A percentile compares a stretch with the other conserved stretches of the same genome.
Conservation (phyloP, 202 grass and related monocot species). For the Alloteropsis angusta region DNA sequence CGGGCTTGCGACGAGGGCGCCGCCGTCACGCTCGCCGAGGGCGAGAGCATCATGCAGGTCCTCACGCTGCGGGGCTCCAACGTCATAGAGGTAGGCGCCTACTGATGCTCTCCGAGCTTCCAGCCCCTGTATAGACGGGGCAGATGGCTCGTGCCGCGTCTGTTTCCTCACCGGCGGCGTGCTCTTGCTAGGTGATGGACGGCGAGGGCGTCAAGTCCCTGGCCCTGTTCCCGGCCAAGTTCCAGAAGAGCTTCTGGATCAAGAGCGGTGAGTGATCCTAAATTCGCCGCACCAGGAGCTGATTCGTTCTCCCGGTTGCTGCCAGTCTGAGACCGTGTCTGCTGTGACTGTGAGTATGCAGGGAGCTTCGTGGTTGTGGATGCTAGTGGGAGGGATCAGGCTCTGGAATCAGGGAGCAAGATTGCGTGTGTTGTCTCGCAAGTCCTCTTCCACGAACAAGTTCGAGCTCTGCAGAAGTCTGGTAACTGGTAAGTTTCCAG, state of each 20-base stretch:
- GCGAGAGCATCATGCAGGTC: slow-evolving; percentile 85
- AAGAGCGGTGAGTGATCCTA: slow-evolving; percentile 52
- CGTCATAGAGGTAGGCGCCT: slow-evolving; percentile 59
- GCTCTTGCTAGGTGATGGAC: slow-evolving; percentile 61
- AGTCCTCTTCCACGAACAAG: slow-evolving; percentile 80
- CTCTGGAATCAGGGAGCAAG: slow-evolving; percentile 83
- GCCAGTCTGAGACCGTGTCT: neutral
- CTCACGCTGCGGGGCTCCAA: slow-evolving; percentile 82
- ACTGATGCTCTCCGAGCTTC: neutral
- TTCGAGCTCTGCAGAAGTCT: slow-evolving; percentile 57
- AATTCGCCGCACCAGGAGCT: neutral
- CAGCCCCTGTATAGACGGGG: no score
- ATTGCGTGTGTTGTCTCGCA: slow-evolving; percentile 70
- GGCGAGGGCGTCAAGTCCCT: slow-evolving; percentile 57
- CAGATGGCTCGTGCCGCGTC: no score
- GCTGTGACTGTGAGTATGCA: slow-evolving; percentile 25
- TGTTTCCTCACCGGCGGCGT: neutral
- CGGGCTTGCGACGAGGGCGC: slow-evolving; percentile 46
- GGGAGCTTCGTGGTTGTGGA: slow-evolving; percentile 78
- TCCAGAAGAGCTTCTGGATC: slow-evolving; percentile 96
- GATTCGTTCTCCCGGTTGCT: neutral
- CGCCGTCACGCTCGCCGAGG: slow-evolving; percentile 50
- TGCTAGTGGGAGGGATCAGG: slow-evolving; percentile 71
- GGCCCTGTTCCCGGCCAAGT: slow-evolving; percentile 83
- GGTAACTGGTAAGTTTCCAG: slow-evolving; percentile 35